Evolutionary conservation across 2,329 filamentous ascomycete species (phyloP).

Genomic region (Hypoxylon sp.): DNA sequence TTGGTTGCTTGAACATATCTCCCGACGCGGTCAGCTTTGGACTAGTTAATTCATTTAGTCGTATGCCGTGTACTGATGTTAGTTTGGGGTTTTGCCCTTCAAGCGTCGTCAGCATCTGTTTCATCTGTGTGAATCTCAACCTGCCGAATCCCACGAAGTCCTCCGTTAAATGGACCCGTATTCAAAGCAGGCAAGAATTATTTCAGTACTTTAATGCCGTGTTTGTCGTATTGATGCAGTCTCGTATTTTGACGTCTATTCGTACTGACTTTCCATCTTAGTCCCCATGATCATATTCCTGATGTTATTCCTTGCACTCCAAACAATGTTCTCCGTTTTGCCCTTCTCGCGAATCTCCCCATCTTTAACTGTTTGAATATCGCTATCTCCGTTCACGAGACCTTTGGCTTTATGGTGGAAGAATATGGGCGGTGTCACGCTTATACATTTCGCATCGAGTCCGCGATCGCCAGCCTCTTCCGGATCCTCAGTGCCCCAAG

Average conservation of each 20-base stretch:
- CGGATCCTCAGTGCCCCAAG: conserved; percentile 34
- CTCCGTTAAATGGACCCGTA: neutral
- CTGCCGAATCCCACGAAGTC: neutral
- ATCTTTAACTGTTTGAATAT: conserved; percentile 50
- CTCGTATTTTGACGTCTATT: conserved; percentile 2
- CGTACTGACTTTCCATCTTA: conserved; percentile 51
- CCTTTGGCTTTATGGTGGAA: conserved; percentile 54
- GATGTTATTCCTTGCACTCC: conserved; percentile 55
- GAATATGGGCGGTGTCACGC: conserved; percentile 54
- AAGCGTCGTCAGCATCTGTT: neutral
- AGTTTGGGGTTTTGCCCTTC: neutral
- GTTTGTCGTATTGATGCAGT: neutral
- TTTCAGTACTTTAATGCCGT: neutral
- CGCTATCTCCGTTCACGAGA: conserved; percentile 50
- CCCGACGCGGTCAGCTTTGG: neutral
- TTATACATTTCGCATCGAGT: conserved; percentile 54
- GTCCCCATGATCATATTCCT: conserved; percentile 52
- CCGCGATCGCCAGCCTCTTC: conserved; percentile 45
- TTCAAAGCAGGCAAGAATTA: neutral
- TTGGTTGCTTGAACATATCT: neutral
- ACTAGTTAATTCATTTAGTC: neutral
- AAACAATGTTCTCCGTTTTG: conserved; percentile 55
- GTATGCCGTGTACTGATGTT: neutral
- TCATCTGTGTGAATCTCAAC: neutral
- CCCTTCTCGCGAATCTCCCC: conserved; percentile 51